A percentile compares a stretch with the other conserved stretches of the same genome.
Evolutionary conservation across 1,284 basidiomycete genomes (phyloP).

Genomic region (Cryptococcus sp.): DNA sequence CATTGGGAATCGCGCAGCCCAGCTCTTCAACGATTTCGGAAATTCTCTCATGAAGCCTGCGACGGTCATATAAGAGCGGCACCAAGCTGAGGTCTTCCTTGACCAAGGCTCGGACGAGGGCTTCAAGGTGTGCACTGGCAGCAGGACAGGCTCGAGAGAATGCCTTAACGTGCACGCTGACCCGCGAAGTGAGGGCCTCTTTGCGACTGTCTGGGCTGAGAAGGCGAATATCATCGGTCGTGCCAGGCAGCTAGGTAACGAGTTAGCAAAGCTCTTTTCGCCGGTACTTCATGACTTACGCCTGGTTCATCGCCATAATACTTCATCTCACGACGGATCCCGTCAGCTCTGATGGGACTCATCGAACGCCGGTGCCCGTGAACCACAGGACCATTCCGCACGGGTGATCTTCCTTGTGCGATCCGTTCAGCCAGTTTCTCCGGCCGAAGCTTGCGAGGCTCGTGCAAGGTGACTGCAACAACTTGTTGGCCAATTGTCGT

Average conservation of each 20-base stretch:
- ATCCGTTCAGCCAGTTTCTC: slow-evolving; percentile 37
- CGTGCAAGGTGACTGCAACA: slow-evolving; percentile 37
- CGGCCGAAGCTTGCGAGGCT: slow-evolving; percentile 37
- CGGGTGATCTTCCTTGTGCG: slow-evolving; percentile 2
- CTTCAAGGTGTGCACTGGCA: slow-evolving; percentile 6
- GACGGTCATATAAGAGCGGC: slow-evolving; percentile 28
- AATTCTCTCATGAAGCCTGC: slow-evolving; percentile 23
- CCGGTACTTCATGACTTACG: neutral
- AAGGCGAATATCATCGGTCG: slow-evolving; percentile 29
- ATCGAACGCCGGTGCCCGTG: slow-evolving; percentile 9
- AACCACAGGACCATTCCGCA: slow-evolving; percentile 1
- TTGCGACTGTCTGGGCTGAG: slow-evolving; percentile 24
- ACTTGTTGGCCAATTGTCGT: slow-evolving; percentile 27
- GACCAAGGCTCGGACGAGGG: slow-evolving; percentile 20
- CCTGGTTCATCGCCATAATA: neutral
- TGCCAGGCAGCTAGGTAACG: slow-evolving; percentile 9
- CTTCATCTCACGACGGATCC: neutral
- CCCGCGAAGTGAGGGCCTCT: slow-evolving; percentile 14
- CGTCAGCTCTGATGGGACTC: slow-evolving; percentile 18
- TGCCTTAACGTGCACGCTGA: slow-evolving; percentile 16
- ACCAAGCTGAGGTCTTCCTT: slow-evolving; percentile 28
- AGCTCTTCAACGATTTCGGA: slow-evolving; percentile 19
- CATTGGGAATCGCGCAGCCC: neutral
- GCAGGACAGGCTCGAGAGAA: slow-evolving; percentile 13
- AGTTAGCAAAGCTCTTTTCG: too few relatives aligned